phyloP scores from a whole-genome alignment of 2,329 filamentous ascomycete genomes.

The Mariannaea elegans region DNA sequence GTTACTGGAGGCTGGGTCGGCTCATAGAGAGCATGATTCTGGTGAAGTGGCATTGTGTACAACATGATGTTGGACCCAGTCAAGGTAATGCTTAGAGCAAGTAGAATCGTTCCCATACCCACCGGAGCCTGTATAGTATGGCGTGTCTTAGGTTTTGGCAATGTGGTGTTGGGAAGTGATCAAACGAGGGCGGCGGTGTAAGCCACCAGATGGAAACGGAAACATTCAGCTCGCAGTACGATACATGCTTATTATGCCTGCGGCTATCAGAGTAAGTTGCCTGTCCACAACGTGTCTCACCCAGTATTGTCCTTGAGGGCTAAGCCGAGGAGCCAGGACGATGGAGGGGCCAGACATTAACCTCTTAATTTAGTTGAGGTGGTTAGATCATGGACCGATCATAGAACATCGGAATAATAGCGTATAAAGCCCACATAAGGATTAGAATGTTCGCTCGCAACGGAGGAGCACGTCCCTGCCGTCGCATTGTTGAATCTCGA shows the following conservation, averaged over 20 bases:
- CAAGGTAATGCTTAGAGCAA: constrained; percentile 18
- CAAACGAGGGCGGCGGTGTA: neutral
- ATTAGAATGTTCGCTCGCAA: neutral
- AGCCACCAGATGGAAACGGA: neutral
- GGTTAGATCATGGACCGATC: neutral
- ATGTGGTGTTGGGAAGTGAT: neutral
- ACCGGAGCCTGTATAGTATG: neutral
- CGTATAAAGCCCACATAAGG: neutral
- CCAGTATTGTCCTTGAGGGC: neutral
- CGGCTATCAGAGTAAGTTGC: neutral
- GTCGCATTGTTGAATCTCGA: neutral
- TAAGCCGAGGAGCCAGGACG: neutral
- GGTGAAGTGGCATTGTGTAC: constrained; percentile 31
- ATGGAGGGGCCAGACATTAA: neutral
- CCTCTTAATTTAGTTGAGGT: neutral
- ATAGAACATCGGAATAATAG: neutral
- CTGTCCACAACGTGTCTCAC: neutral
- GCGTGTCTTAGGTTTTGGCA: constrained; percentile 2
- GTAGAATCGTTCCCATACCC: constrained; percentile 3
- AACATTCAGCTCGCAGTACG: neutral
- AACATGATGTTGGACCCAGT: constrained; percentile 12
- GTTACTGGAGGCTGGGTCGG: constrained; percentile 25
- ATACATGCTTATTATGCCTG: neutral
- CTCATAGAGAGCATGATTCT: constrained; percentile 34
- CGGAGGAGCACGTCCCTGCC: neutral